Evolutionary conservation across 768 basidiomycete genomes (phyloP).

Genomic region (Galerina marginata): DNA sequence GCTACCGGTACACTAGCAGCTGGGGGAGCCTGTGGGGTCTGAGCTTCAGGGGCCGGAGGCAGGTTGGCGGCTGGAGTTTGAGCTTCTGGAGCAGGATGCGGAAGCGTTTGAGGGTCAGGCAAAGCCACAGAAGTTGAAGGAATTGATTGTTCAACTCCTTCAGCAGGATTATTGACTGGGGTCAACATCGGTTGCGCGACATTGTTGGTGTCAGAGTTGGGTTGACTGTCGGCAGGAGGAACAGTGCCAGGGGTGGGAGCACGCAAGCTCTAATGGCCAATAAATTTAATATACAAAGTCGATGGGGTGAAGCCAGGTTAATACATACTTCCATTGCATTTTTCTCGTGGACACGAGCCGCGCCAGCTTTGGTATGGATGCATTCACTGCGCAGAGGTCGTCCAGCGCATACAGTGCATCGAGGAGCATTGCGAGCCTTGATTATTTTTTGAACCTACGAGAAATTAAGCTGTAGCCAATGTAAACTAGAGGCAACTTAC

Average conservation of each 20-base stretch:
- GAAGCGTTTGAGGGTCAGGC: no score
- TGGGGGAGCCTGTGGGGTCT: background rate
- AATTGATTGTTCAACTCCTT: no score
- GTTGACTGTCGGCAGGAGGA: no score
- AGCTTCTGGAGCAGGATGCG: background rate
- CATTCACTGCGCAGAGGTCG: constrained; percentile 7
- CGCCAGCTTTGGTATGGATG: constrained; percentile 6
- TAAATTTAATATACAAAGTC: background rate
- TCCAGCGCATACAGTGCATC: constrained; percentile 3
- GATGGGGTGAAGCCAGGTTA: background rate
- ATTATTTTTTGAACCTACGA: background rate
- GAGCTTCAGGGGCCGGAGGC: background rate
- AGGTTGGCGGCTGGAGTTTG: background rate
- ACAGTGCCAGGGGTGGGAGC: background rate
- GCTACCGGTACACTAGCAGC: no score
- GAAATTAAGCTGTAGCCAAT: background rate
- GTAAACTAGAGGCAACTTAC: background rate
- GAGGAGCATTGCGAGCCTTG: background rate
- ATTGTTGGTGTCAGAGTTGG: no score
- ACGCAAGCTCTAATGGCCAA: background rate
- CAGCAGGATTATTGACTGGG: no score
- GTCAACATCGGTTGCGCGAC: no score
- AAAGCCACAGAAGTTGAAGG: no score
- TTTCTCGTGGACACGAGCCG: background rate
- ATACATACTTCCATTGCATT: background rate